Base-by-base conservation (phyloP, 2,329 filamentous ascomycete species). In the Thielaviopsis musarum region DNA sequence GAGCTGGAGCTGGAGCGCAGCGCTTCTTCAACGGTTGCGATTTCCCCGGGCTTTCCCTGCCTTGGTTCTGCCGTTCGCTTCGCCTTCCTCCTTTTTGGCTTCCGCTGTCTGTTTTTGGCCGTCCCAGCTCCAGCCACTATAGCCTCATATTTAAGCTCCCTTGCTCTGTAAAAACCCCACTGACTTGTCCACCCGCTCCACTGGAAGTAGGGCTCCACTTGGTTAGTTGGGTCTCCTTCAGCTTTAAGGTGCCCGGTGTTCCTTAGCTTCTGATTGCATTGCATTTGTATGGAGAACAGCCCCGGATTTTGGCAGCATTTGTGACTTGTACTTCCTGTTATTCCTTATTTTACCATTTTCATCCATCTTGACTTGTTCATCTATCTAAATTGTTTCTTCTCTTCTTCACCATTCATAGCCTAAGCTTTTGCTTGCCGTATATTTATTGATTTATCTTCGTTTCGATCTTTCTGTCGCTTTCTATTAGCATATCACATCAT, bases 71-170 rank as follows among this genome's bases (percentile, higher is more conserved):
- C 17, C 38, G 15, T 45, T 59, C 57, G 49, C 51, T 54, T 54
- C 28, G 19, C 13, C 38, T 53, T 22, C 26, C 49, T 59, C 30
- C 28, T 54, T 59, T 54, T 59, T 24, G 48, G 56, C 56, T 58
- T 58, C 13, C 38, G 28, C 45, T 58, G 22, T 34, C 56, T 58
- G 21, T 58, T 58, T 58, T 38, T 58, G 45, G 51, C 9, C 13
- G 30, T 5, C 21, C 51, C 1, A 53, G 51, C 5, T 34, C 30
- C 10, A 12, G 30, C 30, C 30, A 34, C 30, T 34, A 34, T 34
- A 34, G 10, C 30, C 10, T 34, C 30, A 10, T 7, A 9, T 34
- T 34, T 6, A 34, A 34, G 51, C 51, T 53, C 13, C 22, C n/a
- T 53, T 26, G 22, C 51, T 26, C 15, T 26, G 28, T 53, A n/a